A percentile compares a stretch with the other conserved stretches of the same genome.
phyloP scores from a whole-genome alignment of 306 rosid species.

The Cicer pinnatifidum region DNA sequence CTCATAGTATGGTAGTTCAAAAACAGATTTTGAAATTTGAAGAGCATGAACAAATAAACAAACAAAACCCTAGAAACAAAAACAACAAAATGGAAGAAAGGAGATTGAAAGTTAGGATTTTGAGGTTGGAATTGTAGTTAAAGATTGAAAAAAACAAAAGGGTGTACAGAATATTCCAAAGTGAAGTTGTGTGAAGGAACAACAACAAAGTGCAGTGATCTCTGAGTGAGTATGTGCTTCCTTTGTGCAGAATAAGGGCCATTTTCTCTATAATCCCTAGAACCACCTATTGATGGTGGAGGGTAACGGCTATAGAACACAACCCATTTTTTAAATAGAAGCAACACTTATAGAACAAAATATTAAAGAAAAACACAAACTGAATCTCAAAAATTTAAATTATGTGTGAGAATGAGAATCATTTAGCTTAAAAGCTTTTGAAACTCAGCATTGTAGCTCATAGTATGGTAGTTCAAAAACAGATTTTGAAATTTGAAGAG shows the following conservation, averaged over 20 bases:
- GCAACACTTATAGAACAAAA: background rate
- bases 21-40: too few relatives aligned
- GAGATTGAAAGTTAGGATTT: too few relatives aligned
- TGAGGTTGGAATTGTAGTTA: too few relatives aligned
- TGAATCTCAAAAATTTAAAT: slow-evolving; percentile 42
- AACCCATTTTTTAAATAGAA: slow-evolving; percentile 67
- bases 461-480: slow-evolving; percentile 37
- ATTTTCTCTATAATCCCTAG: slow-evolving; percentile 53
- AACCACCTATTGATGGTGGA: slow-evolving; percentile 59
- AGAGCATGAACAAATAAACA: too few relatives aligned
- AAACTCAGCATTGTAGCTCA: slow-evolving; percentile 49
- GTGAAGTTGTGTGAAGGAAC: slow-evolving; percentile 76
- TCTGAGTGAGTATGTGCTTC: slow-evolving; percentile 72
- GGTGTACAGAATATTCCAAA: slow-evolving; percentile 81
- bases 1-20: too few relatives aligned
- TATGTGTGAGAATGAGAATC: slow-evolving; percentile 3
- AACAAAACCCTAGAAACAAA: too few relatives aligned
- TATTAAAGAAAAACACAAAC: slow-evolving; percentile 15
- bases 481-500: slow-evolving; percentile 37
- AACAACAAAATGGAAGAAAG: too few relatives aligned
- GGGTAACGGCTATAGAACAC: slow-evolving; percentile 72
- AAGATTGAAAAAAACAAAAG: too few relatives aligned
- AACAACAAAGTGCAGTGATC: slow-evolving; percentile 65
- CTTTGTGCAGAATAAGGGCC: slow-evolving; percentile 56
- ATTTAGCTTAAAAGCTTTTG: slow-evolving; percentile 35